Evolutionary conservation across 1,139 yeast genomes (phyloP).

Genomic region (Kodamaea derodonti): DNA sequence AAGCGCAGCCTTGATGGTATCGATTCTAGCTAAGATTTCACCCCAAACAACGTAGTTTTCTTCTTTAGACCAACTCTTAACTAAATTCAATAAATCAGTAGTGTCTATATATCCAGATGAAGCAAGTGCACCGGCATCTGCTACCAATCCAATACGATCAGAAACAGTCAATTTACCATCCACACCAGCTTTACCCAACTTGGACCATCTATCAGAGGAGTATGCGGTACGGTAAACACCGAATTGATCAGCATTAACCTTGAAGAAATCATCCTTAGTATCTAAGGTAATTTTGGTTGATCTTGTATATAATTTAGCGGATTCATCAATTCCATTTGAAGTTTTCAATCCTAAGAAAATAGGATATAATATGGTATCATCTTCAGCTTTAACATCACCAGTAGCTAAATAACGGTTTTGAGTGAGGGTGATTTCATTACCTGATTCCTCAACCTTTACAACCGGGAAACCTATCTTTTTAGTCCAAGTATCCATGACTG

Average conservation of each 20-base stretch:
- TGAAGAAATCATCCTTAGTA: constrained; percentile 46
- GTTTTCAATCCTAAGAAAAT: constrained; percentile 79
- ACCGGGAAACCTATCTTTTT: constrained; percentile 26
- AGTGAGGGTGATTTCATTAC: constrained; percentile 27
- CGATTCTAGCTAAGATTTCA: constrained; percentile 55
- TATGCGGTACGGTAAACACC: constrained; percentile 84
- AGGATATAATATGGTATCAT: constrained; percentile 63
- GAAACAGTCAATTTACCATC: constrained; percentile 68
- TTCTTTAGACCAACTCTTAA: constrained; percentile 67
- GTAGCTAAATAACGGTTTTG: constrained; percentile 56
- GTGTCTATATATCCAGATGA: constrained; percentile 72
- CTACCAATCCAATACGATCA: constrained; percentile 82
- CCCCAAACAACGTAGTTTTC: constrained; percentile 75
- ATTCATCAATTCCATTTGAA: constrained; percentile 51
- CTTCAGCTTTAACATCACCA: constrained; percentile 49
- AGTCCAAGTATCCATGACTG: constrained; percentile 27
- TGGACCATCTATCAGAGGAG: constrained; percentile 67
- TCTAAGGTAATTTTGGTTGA: constrained; percentile 44
- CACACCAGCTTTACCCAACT: constrained; percentile 68
- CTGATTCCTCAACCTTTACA: constrained; percentile 16
- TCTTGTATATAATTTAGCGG: constrained; percentile 55
- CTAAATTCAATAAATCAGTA: constrained; percentile 58
- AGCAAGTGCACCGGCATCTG: constrained; percentile 74
- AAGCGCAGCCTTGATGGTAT: constrained; percentile 62
- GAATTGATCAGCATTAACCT: constrained; percentile 77